Evolutionary conservation across 768 basidiomycete species (phyloP).

Genomic region (Termitomyces sp.): DNA sequence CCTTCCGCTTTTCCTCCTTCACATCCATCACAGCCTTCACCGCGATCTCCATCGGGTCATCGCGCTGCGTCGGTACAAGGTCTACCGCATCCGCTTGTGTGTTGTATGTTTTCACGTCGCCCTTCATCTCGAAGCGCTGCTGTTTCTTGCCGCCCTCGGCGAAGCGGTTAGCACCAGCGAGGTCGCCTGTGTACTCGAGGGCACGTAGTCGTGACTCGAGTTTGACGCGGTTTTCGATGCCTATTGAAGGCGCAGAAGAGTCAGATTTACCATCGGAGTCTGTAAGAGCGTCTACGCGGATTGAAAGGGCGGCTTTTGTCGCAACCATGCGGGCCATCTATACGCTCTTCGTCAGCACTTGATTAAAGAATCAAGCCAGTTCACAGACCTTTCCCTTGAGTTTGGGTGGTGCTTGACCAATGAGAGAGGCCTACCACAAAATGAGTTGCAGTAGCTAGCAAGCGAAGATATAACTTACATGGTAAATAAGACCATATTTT

Average conservation of each 20-base stretch:
- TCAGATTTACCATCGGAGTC: conserved; percentile 91
- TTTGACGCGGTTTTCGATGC: conserved; percentile 91
- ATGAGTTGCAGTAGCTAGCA: conserved; percentile 9
- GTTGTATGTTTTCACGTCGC: conserved; percentile 83
- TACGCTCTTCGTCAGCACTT: neutral
- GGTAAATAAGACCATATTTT: conserved; percentile 99
- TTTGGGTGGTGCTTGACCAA: conserved; percentile 96
- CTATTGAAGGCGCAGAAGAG: conserved; percentile 77
- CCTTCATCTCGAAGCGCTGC: conserved; percentile 75
- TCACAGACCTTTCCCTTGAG: conserved; percentile 85
- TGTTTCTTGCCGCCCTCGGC: conserved; percentile 65
- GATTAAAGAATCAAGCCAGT: neutral
- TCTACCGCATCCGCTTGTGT: conserved; percentile 78
- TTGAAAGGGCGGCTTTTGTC: conserved; percentile 95
- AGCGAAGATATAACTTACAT: conserved; percentile 48
- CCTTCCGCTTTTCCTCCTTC: conserved; percentile 82
- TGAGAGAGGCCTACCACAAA: conserved; percentile 73
- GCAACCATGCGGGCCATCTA: conserved; percentile 99
- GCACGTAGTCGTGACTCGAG: conserved; percentile 91
- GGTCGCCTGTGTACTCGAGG: conserved; percentile 80
- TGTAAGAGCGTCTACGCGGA: conserved; percentile 95
- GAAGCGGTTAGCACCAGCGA: conserved; percentile 66
- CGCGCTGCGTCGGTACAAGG: conserved; percentile 83
- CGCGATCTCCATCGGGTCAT: conserved; percentile 72
- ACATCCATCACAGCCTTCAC: conserved; percentile 74